phyloP scores from a whole-genome alignment of 2,329 filamentous ascomycete species.

The Hymenoscyphus fraxineus region DNA sequence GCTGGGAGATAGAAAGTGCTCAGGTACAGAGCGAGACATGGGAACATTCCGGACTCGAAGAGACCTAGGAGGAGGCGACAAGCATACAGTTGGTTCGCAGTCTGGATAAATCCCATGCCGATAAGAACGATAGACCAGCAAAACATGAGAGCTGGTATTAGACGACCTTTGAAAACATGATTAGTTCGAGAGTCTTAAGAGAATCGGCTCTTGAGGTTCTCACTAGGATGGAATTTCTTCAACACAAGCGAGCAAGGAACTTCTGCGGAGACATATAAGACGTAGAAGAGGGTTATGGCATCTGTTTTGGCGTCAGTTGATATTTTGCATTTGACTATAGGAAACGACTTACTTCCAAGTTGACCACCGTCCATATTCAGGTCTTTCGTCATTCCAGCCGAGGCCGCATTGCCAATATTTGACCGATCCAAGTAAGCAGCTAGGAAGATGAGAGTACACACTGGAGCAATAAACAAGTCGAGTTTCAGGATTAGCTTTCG shows the following conservation, averaged over 20 bases:
- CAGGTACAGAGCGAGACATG: conserved; percentile 46
- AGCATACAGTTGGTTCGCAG: conserved; percentile 41
- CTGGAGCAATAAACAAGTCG: conserved; percentile 45
- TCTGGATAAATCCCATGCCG: conserved; percentile 44
- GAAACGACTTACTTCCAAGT: conserved; percentile 38
- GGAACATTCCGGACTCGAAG: conserved; percentile 48
- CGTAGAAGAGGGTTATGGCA: conserved; percentile 30
- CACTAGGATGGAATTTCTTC: neutral
- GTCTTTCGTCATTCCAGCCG: neutral
- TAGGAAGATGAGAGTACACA: conserved; percentile 54
- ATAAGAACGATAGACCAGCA: conserved; percentile 47
- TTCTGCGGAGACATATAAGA: neutral
- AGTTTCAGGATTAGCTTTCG: conserved; percentile 45
- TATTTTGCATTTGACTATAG: conserved; percentile 15
- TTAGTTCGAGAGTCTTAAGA: neutral
- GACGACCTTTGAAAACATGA: neutral
- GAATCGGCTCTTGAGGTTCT: neutral
- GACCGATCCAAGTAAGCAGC: conserved; percentile 52
- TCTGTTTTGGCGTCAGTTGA: conserved; percentile 2
- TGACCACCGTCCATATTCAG: conserved; percentile 31
- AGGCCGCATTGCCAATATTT: conserved; percentile 39
- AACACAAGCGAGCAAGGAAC: neutral
- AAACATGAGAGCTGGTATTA: conserved; percentile 11
- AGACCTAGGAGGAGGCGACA: conserved; percentile 45
- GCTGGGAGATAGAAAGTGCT: conserved; percentile 54